A percentile compares a stretch with the other conserved stretches of the same genome.
These are phyloP conservation scores for Fremontodendron californicum DNA, from an alignment of 345 rosid species.

Conservation along the genomic window DNA sequence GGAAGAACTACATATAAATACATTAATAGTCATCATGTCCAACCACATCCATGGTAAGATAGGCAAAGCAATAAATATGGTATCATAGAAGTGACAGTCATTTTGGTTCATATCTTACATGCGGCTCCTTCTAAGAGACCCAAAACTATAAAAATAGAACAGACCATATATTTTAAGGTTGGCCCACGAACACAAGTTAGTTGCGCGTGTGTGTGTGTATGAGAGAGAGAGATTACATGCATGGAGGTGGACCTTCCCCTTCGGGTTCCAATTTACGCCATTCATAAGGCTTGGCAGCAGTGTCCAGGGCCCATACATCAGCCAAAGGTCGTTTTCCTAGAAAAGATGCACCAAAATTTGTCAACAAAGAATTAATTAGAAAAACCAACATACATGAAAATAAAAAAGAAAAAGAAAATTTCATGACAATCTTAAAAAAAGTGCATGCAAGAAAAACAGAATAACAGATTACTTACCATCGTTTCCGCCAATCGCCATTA, in stretches of 20 bases:
- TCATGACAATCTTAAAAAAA: not conserved
- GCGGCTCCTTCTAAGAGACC: not conserved
- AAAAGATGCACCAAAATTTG: conserved; percentile 18
- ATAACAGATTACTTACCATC: conserved; percentile 54
- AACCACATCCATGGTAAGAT: not conserved
- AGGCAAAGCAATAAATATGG: not conserved
- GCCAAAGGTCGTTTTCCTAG: conserved; percentile 95
- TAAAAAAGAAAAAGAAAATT: not conserved
- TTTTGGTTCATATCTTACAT: conserved; percentile 1
- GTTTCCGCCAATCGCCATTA: conserved; percentile 99
- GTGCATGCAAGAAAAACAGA: conserved; percentile 13
- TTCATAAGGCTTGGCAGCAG: conserved; percentile 99
- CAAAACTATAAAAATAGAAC: not conserved
- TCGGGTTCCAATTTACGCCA: conserved; percentile 99
- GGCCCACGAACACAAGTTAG: not conserved
- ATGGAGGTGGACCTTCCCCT: conserved; percentile 99
- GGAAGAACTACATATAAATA: not conserved
- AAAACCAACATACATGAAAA: not conserved
- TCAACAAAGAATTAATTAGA: conserved; percentile 1
- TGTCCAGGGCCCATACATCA: conserved; percentile 99
- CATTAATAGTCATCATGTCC: not conserved
- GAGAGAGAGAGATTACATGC: conserved; percentile 59
- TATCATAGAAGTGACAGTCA: not conserved
- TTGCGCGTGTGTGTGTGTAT: not conserved
- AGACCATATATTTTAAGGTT: not conserved